These are phyloP conservation scores for Protea cynaroides DNA, from an alignment of 164 flowering plant species.

Conservation along the genomic window DNA sequence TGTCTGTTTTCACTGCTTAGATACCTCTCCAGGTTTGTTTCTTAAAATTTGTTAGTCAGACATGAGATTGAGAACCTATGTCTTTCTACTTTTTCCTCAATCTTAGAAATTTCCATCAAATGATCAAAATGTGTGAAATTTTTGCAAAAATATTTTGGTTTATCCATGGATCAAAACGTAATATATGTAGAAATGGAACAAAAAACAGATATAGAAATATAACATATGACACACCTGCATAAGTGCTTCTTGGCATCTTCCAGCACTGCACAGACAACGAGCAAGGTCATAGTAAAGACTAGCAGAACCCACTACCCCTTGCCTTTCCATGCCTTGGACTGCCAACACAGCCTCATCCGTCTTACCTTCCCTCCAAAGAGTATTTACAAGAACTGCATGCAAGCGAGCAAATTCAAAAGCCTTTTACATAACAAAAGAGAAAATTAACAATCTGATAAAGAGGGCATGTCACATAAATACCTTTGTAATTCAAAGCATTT, in stretches of 20 bases:
- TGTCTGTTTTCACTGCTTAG: too few species aligned
- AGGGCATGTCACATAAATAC: conserved; percentile 24
- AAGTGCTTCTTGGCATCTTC: conserved; percentile 77
- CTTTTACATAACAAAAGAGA: neutral
- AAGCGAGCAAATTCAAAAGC: conserved; percentile 6
- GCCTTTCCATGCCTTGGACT: conserved; percentile 78
- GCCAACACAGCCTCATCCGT: conserved; percentile 63
- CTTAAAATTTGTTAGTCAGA: too few species aligned
- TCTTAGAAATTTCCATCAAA: too few species aligned
- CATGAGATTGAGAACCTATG: too few species aligned
- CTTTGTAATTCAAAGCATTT: conserved; percentile 77
- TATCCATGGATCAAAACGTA: too few species aligned
- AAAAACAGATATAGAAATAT: neutral
- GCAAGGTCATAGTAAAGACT: conserved; percentile 95
- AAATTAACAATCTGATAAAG: neutral
- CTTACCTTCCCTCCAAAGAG: conserved; percentile 85
- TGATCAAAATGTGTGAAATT: too few species aligned
- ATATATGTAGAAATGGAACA: too few species aligned
- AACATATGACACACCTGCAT: conserved; percentile 32
- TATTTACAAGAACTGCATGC: conserved; percentile 73
- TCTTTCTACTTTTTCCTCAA: too few species aligned
- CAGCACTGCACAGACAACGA: conserved; percentile 89
- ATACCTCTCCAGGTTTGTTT: too few species aligned
- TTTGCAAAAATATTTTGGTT: too few species aligned
- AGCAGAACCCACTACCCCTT: conserved; percentile 89